A percentile compares a stretch with the other conserved stretches of the same genome.
phyloP scores from a whole-genome alignment of 169 alveolate genomes.

The Sarcocystis neurona region DNA sequence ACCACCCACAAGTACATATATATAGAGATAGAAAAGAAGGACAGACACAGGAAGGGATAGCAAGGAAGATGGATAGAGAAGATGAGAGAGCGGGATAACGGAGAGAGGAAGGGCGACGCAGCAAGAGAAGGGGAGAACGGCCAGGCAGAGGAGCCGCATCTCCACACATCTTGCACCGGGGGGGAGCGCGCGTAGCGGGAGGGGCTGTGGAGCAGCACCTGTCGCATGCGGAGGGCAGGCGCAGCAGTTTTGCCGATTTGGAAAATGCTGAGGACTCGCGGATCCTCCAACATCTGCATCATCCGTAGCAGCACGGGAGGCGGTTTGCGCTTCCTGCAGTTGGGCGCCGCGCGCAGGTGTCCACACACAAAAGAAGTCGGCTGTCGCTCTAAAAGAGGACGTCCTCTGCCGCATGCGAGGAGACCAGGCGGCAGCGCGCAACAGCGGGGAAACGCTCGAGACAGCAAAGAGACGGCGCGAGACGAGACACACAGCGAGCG shows the following conservation, averaged over 20 bases:
- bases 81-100: background rate
- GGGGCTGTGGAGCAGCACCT: too few relatives aligned
- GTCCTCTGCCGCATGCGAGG: too few relatives aligned
- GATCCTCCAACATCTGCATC: slow-evolving; percentile 51
- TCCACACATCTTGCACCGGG: too few relatives aligned
- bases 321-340: slow-evolving; percentile 38
- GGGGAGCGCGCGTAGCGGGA: too few relatives aligned
- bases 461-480: too few relatives aligned
- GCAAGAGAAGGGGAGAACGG: background rate
- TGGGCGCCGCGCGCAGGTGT: too few relatives aligned
- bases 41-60: background rate
- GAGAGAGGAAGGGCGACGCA: background rate
- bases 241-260: slow-evolving; percentile 44
- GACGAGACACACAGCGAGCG: too few relatives aligned
- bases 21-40: background rate
- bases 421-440: too few relatives aligned
- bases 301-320: slow-evolving; percentile 59
- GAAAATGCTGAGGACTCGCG: slow-evolving; percentile 39
- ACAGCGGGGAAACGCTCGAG: too few relatives aligned
- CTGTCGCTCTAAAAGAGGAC: too few relatives aligned
- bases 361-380: too few relatives aligned
- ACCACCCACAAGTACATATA: background rate
- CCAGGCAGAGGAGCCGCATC: too few relatives aligned
- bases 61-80: background rate
- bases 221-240: background rate